Percentiles rank a stretch among this genome's conserved stretches.
Evolutionary conservation across 1,284 basidiomycete species (phyloP).

Genomic region (Boletus hoseneyae): DNA sequence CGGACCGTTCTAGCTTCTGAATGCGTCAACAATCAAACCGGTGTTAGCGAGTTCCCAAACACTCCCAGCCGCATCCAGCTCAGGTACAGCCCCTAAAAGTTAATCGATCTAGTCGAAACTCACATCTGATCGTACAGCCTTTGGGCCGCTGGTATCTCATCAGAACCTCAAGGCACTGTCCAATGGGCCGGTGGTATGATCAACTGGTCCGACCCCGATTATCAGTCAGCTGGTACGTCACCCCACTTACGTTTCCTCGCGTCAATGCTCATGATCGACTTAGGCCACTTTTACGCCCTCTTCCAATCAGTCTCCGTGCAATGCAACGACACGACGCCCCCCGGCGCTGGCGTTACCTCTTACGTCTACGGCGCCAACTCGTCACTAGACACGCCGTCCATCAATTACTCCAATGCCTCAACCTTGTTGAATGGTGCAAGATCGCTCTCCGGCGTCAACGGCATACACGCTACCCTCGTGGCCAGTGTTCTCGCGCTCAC

Average conservation of each 20-base stretch:
- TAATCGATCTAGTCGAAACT: neutral
- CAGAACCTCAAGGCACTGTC: conserved; percentile 62
- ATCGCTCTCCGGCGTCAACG: conserved; percentile 6
- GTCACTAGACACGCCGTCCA: conserved; percentile 46
- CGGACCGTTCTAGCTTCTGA: conserved; percentile 64
- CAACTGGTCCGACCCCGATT: conserved; percentile 75
- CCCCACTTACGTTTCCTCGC: neutral
- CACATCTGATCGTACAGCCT: conserved; percentile 40
- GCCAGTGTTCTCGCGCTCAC: conserved; percentile 20
- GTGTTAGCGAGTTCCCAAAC: conserved; percentile 60
- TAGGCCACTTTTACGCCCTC: conserved; percentile 59
- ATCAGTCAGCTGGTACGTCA: conserved; percentile 50
- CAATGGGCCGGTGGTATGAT: conserved; percentile 77
- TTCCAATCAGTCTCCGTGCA: conserved; percentile 56
- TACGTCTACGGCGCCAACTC: conserved; percentile 61
- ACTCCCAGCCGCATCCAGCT: conserved; percentile 79
- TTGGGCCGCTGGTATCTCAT: conserved; percentile 73
- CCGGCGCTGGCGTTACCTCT: conserved; percentile 47
- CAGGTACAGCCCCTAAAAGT: conserved; percentile 41
- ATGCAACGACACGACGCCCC: conserved; percentile 49
- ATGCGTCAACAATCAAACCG: conserved; percentile 45
- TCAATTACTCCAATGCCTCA: conserved; percentile 53
- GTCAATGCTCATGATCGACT: conserved; percentile 1
- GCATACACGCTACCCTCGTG: conserved; percentile 14
- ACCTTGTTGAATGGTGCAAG: conserved; percentile 44